These are phyloP conservation scores for Eucalyptus tenuipes DNA, from an alignment of 345 rosid genomes.

Conservation along the genomic window DNA sequence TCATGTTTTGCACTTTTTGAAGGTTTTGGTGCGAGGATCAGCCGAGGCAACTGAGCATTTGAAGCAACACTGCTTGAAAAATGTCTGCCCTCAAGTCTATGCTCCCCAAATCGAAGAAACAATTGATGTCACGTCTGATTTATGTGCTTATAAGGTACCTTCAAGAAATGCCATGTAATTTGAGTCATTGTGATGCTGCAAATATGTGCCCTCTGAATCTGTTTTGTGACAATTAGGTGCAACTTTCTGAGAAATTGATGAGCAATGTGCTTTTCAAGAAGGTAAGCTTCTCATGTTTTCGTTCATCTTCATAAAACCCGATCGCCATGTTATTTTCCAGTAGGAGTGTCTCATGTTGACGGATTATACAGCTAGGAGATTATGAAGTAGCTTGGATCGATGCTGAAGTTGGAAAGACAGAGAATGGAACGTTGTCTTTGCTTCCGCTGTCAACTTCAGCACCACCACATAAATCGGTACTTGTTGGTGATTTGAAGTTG, in stretches of 20 bases:
- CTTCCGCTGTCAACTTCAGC: slow-evolving; percentile 49
- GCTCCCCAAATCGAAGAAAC: slow-evolving; percentile 91
- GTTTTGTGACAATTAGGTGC: slow-evolving; percentile 43
- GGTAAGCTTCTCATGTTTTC: slow-evolving; percentile 18
- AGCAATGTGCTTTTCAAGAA: slow-evolving; percentile 91
- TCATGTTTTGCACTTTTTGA: not conserved
- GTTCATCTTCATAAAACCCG: not conserved
- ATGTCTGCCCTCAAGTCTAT: slow-evolving; percentile 77
- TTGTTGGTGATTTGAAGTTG: slow-evolving; percentile 86
- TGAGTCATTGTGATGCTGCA: not conserved
- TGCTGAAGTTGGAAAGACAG: slow-evolving; percentile 84
- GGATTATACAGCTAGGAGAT: slow-evolving; percentile 60
- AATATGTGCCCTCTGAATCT: not conserved
- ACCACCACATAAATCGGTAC: slow-evolving; percentile 72
- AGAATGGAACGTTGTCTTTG: slow-evolving; percentile 48
- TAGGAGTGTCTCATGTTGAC: not conserved
- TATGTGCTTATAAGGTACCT: slow-evolving; percentile 89
- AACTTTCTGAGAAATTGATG: slow-evolving; percentile 94
- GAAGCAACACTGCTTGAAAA: slow-evolving; percentile 86
- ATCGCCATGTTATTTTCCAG: not conserved
- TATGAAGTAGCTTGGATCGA: slow-evolving; percentile 92
- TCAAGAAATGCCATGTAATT: not conserved
- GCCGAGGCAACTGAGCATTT: slow-evolving; percentile 97
- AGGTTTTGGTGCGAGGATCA: slow-evolving; percentile 97
- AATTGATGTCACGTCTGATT: slow-evolving; percentile 86